phyloP scores from a whole-genome alignment of 2,329 filamentous ascomycete species.

The Sporothrix inflata region DNA sequence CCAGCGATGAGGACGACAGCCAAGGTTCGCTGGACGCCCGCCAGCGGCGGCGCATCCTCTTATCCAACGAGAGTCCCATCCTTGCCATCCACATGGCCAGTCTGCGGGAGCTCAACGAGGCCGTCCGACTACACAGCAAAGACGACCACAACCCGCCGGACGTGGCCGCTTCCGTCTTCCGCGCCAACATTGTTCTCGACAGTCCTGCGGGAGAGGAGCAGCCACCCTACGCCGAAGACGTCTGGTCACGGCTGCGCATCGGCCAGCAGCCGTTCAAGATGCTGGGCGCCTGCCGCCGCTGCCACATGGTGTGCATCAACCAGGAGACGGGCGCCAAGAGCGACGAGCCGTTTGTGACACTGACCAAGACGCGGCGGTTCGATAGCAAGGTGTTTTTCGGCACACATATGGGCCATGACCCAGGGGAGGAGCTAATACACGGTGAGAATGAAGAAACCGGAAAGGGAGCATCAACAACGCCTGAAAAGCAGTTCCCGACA shows the following conservation, averaged over 20 bases:
- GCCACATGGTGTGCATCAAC: slow-evolving; percentile 95
- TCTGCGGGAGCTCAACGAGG: slow-evolving; percentile 74
- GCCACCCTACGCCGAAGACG: slow-evolving; percentile 74
- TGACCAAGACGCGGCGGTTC: slow-evolving; percentile 83
- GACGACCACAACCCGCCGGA: slow-evolving; percentile 55
- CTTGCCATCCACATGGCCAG: slow-evolving; percentile 81
- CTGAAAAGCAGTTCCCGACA: slow-evolving; percentile 46
- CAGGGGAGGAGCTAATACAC: slow-evolving; percentile 25
- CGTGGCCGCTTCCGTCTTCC: slow-evolving; percentile 75
- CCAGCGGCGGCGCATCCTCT: slow-evolving; percentile 62
- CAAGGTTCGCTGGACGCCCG: neutral
- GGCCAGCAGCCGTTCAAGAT: slow-evolving; percentile 68
- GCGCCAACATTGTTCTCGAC: slow-evolving; percentile 84
- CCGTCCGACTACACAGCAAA: slow-evolving; percentile 59
- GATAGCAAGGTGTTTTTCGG: slow-evolving; percentile 90
- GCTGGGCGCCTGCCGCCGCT: slow-evolving; percentile 82
- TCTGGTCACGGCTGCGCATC: slow-evolving; percentile 71
- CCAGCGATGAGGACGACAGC: slow-evolving; percentile 12
- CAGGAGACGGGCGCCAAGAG: slow-evolving; percentile 77
- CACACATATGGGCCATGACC: slow-evolving; percentile 67
- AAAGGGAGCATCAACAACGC: slow-evolving; percentile 30
- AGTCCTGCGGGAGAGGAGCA: slow-evolving; percentile 30
- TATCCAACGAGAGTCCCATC: slow-evolving; percentile 95
- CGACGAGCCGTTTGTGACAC: slow-evolving; percentile 84
- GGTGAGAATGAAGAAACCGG: neutral